Base-by-base conservation (phyloP, 345 rosid genomes). In the Carallia brachiata region DNA sequence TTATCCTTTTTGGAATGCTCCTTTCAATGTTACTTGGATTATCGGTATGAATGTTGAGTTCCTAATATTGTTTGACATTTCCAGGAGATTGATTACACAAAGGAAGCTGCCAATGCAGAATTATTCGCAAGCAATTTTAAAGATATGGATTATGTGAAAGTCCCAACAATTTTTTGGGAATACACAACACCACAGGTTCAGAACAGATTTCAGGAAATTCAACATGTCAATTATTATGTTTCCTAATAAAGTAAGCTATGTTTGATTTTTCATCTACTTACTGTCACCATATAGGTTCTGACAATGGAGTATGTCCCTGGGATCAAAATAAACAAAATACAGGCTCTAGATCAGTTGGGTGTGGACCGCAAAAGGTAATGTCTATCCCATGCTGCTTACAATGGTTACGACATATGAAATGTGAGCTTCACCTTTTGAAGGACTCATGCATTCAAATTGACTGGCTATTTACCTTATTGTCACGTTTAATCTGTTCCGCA, bases 251-350 rank as follows among this genome's bases (percentile, higher is more conserved):
- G 36, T 9, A 27, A 37, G 12, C 18, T 69, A 50, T 10, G 44
- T 32, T 36, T 53, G 6, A 52, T 63, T 54, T 36, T 57, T 50
- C 23, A 27, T 72, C 16, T 60, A 4, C 52, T 62, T 71, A 48
- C 73, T 52, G 15, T 71, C 53, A 27, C n/a, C 60, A 28, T 86
- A 76, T 67, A 95, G 99, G 76, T 92, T 77, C 79, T 95, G 81
- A 89, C 97, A 61, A 95, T 95, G 99, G 99, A 95, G 82, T 92
- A 95, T 82, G 99, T 95, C 71, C 99, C 99, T 7, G 99, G 99
- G 72, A 95, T 95, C 72, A 95, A 95, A 84, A 95, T 95, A 74
- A 92, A 92, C 84, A 95, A 86, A 72, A 89, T 84, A 79, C 80
- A 89, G 80, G 96, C 97, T 68, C 72, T 95, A 71, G 99, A 95